Evolutionary conservation across 495 filamentous ascomycete genomes (phyloP).

Genomic region (Elasticomyces elasticus): DNA sequence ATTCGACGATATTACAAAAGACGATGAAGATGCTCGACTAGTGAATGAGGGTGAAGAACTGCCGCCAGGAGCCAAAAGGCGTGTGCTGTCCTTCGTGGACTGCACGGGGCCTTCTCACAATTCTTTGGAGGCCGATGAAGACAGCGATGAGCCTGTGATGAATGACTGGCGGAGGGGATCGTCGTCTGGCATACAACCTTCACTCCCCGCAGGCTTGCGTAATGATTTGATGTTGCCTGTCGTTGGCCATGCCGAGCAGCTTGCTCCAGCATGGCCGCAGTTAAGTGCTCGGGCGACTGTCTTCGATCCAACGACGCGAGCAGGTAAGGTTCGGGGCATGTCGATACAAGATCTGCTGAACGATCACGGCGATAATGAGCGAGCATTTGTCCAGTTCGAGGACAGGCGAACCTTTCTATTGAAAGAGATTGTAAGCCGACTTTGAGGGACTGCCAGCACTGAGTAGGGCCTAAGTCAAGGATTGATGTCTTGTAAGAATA

Average conservation of each 20-base stretch:
- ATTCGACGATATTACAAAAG: neutral
- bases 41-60: neutral
- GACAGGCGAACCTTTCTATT: neutral
- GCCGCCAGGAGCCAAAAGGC: neutral
- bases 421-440: neutral
- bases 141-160: slow-evolving; percentile 3
- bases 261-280: neutral
- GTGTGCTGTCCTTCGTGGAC: slow-evolving; percentile 1
- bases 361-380: neutral
- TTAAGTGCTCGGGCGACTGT: neutral
- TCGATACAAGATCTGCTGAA: neutral
- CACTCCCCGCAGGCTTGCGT: neutral
- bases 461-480: too few species aligned
- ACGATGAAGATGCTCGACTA: neutral
- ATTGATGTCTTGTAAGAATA: too few species aligned
- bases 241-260: neutral
- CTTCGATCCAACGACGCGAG: neutral
- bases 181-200: neutral
- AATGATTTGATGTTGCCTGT: neutral
- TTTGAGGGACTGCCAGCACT: neutral
- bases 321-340: neutral
- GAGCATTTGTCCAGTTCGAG: neutral
- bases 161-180: neutral
- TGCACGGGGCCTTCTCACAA: neutral
- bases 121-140: neutral